phyloP scores from a whole-genome alignment of 768 basidiomycete genomes.

The Galerina sulciceps region DNA sequence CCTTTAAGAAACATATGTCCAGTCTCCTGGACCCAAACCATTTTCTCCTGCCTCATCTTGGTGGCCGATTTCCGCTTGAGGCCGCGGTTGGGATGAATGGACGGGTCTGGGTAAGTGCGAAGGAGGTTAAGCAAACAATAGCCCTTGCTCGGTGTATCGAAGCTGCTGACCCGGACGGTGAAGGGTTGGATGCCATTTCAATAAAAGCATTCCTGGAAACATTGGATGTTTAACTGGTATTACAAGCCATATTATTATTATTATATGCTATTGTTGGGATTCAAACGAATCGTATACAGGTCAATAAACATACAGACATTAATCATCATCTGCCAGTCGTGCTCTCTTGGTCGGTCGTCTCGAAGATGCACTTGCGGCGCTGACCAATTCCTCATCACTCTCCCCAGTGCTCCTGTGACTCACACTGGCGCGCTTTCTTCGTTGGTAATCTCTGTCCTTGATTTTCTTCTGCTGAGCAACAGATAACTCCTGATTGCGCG shows the following conservation, averaged over 20 bases:
- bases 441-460: constrained; percentile 81
- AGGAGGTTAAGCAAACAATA: constrained; percentile 75
- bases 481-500: constrained; percentile 66
- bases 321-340: constrained; percentile 71
- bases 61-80: constrained; percentile 84
- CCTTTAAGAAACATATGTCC: constrained; percentile 2
- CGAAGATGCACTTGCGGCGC: constrained; percentile 46
- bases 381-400: constrained; percentile 73
- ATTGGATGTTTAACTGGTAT: constrained; percentile 39
- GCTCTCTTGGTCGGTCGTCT: constrained; percentile 73
- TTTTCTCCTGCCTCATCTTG: constrained; percentile 82
- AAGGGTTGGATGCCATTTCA: constrained; percentile 57
- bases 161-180: constrained; percentile 76
- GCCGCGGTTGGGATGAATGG: constrained; percentile 92
- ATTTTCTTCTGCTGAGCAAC: constrained; percentile 77
- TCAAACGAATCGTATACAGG: neutral
- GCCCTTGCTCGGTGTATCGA: constrained; percentile 81
- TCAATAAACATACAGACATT: neutral
- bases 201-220: constrained; percentile 57
- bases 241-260: constrained; percentile 4
- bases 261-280: constrained; percentile 5
- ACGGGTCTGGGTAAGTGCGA: constrained; percentile 85
- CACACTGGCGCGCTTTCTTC: constrained; percentile 72
- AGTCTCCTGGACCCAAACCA: constrained; percentile 83
- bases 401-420: constrained; percentile 68